These are phyloP conservation scores for Mycena belliarum DNA, from an alignment of 768 basidiomycete species.

Conservation along the genomic window DNA sequence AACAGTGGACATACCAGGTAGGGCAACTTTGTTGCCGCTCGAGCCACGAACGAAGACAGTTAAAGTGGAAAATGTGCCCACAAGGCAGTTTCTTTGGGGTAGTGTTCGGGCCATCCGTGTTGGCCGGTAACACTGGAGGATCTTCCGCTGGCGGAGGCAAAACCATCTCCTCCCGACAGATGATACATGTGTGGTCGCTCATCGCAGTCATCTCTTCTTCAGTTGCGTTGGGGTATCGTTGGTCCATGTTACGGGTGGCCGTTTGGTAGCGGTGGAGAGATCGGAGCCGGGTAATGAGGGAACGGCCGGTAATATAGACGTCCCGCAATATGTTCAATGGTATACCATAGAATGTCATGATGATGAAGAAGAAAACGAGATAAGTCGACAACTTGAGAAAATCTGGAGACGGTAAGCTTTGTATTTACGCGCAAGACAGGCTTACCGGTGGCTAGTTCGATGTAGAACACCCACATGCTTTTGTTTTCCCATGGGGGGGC, in stretches of 20 bases:
- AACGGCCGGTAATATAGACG: conserved; percentile 92
- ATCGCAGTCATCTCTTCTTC: conserved; percentile 77
- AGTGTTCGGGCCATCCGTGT: conserved; percentile 79
- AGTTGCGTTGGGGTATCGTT: conserved; percentile 91
- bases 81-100: conserved; percentile 97
- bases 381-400: conserved; percentile 93
- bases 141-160: conserved; percentile 33
- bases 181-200: conserved; percentile 94
- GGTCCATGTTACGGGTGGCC: conserved; percentile 95
- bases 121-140: conserved; percentile 30
- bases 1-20: conserved; percentile 68
- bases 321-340: conserved; percentile 97
- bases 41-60: conserved; percentile 95
- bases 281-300: conserved; percentile 84
- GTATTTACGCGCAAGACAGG: too few relatives aligned
- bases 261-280: conserved; percentile 91
- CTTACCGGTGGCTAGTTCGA: conserved; percentile 88
- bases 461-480: conserved; percentile 95
- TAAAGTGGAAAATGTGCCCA: conserved; percentile 97
- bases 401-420: conserved; percentile 62
- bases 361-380: conserved; percentile 89
- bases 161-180: conserved; percentile 95
- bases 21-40: conserved; percentile 99
- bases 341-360: conserved; percentile 91
- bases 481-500: conserved; percentile 96